phyloP scores from a whole-genome alignment of 768 basidiomycete species.

The Suillus luteus region DNA sequence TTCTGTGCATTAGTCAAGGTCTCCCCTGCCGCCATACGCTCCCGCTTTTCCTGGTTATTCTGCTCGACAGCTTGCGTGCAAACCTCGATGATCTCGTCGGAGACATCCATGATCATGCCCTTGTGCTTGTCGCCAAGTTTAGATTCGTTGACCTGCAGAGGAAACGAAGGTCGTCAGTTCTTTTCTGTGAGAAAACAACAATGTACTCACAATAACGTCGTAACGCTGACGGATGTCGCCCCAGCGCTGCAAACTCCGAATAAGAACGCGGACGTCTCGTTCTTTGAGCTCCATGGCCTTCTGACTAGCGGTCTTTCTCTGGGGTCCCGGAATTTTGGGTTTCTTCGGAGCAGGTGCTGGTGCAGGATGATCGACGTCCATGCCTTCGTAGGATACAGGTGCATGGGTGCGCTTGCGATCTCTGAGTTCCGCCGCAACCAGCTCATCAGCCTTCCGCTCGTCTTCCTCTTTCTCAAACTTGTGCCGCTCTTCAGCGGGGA shows the following conservation, averaged over 20 bases:
- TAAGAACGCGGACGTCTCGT: slow-evolving; percentile 92
- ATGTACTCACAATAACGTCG: slow-evolving; percentile 79
- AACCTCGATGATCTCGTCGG: slow-evolving; percentile 89
- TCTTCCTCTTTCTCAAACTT: slow-evolving; percentile 83
- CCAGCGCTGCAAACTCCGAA: slow-evolving; percentile 95
- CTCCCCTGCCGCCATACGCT: slow-evolving; percentile 78
- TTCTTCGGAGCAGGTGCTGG: slow-evolving; percentile 69
- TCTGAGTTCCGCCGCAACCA: slow-evolving; percentile 65
- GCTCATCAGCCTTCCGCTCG: slow-evolving; percentile 70
- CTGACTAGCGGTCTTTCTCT: slow-evolving; percentile 89
- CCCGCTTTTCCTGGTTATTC: slow-evolving; percentile 78
- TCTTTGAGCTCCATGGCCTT: slow-evolving; percentile 97
- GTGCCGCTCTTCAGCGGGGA: slow-evolving; percentile 88
- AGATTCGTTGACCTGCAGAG: slow-evolving; percentile 74
- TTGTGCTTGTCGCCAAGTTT: slow-evolving; percentile 94
- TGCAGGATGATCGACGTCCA: slow-evolving; percentile 81
- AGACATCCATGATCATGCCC: slow-evolving; percentile 84
- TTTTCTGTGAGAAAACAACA: neutral
- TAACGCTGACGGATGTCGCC: slow-evolving; percentile 95
- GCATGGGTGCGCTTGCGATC: slow-evolving; percentile 85
- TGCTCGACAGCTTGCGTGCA: slow-evolving; percentile 84
- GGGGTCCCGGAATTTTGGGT: slow-evolving; percentile 67
- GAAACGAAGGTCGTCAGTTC: slow-evolving; percentile 9
- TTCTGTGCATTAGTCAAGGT: slow-evolving; percentile 91
- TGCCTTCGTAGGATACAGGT: slow-evolving; percentile 87